A percentile compares a stretch with the other conserved stretches of the same genome.
phyloP scores from a whole-genome alignment of 2,329 filamentous ascomycete genomes.

The Leptodontidium sp. region DNA sequence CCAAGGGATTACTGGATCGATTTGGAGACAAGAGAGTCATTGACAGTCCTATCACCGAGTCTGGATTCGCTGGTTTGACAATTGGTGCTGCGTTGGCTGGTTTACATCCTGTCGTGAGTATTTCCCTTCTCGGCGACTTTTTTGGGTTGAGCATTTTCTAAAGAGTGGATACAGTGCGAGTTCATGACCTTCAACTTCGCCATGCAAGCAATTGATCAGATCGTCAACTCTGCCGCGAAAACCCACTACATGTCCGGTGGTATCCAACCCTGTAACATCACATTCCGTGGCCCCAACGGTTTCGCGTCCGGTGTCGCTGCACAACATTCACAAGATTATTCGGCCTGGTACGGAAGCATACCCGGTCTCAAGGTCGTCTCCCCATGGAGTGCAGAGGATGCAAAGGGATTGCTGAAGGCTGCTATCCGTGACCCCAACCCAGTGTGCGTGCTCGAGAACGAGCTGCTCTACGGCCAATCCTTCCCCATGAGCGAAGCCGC shows the following conservation, averaged over 20 bases:
- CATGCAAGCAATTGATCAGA: conserved; percentile 99
- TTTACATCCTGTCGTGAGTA: conserved; percentile 88
- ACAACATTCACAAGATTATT: conserved; percentile 99
- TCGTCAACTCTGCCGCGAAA: conserved; percentile 99
- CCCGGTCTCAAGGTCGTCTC: conserved; percentile 96
- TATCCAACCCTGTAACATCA: conserved; percentile 99
- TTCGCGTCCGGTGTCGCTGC: conserved; percentile 95
- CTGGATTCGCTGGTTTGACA: conserved; percentile 91
- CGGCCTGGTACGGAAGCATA: conserved; percentile 98
- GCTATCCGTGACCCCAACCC: conserved; percentile 98
- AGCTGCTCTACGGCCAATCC: conserved; percentile 88
- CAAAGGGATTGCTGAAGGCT: conserved; percentile 97
- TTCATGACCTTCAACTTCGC: conserved; percentile 99
- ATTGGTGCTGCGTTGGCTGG: conserved; percentile 95
- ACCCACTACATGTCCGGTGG: conserved; percentile 99
- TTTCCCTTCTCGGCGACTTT: conserved; percentile 18
- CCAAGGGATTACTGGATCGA: conserved; percentile 94
- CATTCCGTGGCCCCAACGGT: conserved; percentile 98
- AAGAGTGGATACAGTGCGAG: conserved; percentile 72
- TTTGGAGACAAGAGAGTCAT: conserved; percentile 98
- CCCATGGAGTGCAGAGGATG: conserved; percentile 96
- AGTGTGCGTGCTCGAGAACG: conserved; percentile 88
- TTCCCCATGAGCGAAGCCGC: conserved; percentile 99
- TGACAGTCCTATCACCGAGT: conserved; percentile 98
- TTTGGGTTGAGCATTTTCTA: conserved; percentile 27